Base-by-base conservation (phyloP, 139 green algal genomes). In the Zygnema circumcarinatum region DNA sequence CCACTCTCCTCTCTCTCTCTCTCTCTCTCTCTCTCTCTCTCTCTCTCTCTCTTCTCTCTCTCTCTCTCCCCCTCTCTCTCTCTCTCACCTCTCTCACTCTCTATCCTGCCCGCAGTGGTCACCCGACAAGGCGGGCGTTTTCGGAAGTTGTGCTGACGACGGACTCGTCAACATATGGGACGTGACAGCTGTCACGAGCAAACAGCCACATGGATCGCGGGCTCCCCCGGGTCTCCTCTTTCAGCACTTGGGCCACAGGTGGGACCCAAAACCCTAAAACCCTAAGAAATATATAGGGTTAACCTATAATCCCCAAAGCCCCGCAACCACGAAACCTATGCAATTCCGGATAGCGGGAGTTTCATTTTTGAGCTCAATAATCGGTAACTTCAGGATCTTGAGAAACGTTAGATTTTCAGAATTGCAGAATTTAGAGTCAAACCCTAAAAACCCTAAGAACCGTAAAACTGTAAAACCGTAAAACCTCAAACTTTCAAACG, bases 111-210 rank as follows among this genome's bases (percentile, higher is more conserved):
- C 16, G 7, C 69, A 78, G 82, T 88, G 82, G 82, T 88, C 69
- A 25, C 82, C 82, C 7, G 7, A 88, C 36, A 47, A 52, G 7
- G 36, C 25, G 11, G 38, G 36, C 1, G 82, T 87, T 38, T 85
- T 88, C 62, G 82, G 40, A 2, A 88, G 82, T 40, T 87, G 82
- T 67, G 72, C 31, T 7, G 82, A 88, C 2, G 82, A 88, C 72
- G 82, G 82, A 25, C 2, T 88, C 7, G 31, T 88, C 73, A 88
- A 40, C 29, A 39, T 88, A 39, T 88, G 82, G 82, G 82, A 88
- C 33, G 32, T 83, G 31, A 52, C 31, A 62, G 2, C 80, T 40
- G 79, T 86, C 36, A 78, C 69, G 11, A 72, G 25, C 54, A 78
- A 39, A 78, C 7, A 78, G 16, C 36, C 69, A 78, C n/a, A n/a